phyloP scores from a whole-genome alignment of 192 early-diverging fungal genomes.

The Lunasporangiospora selenospora region DNA sequence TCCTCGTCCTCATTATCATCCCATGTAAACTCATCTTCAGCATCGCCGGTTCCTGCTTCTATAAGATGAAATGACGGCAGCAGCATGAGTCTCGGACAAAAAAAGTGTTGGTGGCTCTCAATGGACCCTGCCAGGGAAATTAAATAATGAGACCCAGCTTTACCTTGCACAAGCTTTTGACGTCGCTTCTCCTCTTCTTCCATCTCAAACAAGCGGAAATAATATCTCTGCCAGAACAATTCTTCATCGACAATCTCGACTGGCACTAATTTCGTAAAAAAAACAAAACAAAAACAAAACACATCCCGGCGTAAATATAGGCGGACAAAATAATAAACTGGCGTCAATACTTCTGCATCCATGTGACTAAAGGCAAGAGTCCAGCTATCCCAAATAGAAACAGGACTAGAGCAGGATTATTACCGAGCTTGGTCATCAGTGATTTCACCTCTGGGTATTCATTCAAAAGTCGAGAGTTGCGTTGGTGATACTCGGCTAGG shows the following conservation, averaged over 20 bases:
- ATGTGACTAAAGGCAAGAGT: too few relatives aligned
- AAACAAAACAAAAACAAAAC: too few relatives aligned
- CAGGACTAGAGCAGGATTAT: not conserved
- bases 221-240: slow-evolving; percentile 59
- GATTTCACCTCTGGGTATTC: slow-evolving; percentile 52
- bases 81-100: too few relatives aligned
- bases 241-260: slow-evolving; percentile 52
- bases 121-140: too few relatives aligned
- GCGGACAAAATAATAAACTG: too few relatives aligned
- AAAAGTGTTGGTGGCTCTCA: too few relatives aligned
- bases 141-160: too few relatives aligned
- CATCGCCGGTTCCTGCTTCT: slow-evolving; percentile 34
- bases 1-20: slow-evolving; percentile 44
- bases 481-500: slow-evolving; percentile 56
- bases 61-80: not conserved
- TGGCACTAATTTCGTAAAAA: slow-evolving; percentile 39
- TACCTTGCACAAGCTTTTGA: slow-evolving; percentile 55
- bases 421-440: slow-evolving; percentile 56
- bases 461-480: slow-evolving; percentile 50
- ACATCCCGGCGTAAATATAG: too few relatives aligned
- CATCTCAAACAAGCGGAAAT: slow-evolving; percentile 56
- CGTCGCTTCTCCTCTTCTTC: slow-evolving; percentile 62
- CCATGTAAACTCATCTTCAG: slow-evolving; percentile 46
- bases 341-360: too few relatives aligned
- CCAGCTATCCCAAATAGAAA: too few relatives aligned